Base-by-base conservation (phyloP, 2,329 filamentous ascomycete genomes). In the Aureobasidium uvarum region DNA sequence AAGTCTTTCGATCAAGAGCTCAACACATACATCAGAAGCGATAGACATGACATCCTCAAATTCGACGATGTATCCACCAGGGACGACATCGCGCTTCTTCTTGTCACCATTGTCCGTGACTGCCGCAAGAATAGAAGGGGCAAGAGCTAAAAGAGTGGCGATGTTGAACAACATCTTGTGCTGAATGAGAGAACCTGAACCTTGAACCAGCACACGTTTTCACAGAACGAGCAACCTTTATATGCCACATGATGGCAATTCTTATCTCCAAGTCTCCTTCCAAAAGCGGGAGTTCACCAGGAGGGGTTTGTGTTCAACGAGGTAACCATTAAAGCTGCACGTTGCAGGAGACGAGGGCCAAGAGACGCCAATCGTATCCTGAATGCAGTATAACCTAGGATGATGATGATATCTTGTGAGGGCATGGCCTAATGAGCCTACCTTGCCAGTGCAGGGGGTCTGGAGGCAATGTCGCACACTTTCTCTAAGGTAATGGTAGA, bases 61-160 rank as follows among this genome's bases (percentile, higher is more conserved):
- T 41, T 70, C 69, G 43, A 70, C 69, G 50, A 70, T 70, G 56
- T 70, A 70, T 33, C 68, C 69, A 20, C 69, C 69, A 54, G 68
- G 69, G 18, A 70, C 69, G 31, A 63, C 46, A 50, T 39, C 28
- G 25, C 60, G 41, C 16, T 54, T 28, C 48, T 63, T 36, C 25
- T 58, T 16, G 45, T 64, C 23, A 43, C 36, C 39, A 45, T 45
- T 54, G 18, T 43, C 46, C 10, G 48, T 43, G 48, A 63, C 28
- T 23, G 60, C 46, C 11, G 60, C 36, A 36, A 63, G 60, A 54
- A 63, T 48, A 45, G 60, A 54, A 54, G 60, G 60, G 60, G 60
- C 60, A 45, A 63, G 60, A 54, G 60, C 60, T 48, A 63, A 63
- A 63, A 63, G 60, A 63, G 60, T 45, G 48, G 31, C 48, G 46